A percentile compares a stretch with the other conserved stretches of the same genome.
Conservation (phyloP, 202 grass and related monocot genomes). For the Saccharum hybrid region DNA sequence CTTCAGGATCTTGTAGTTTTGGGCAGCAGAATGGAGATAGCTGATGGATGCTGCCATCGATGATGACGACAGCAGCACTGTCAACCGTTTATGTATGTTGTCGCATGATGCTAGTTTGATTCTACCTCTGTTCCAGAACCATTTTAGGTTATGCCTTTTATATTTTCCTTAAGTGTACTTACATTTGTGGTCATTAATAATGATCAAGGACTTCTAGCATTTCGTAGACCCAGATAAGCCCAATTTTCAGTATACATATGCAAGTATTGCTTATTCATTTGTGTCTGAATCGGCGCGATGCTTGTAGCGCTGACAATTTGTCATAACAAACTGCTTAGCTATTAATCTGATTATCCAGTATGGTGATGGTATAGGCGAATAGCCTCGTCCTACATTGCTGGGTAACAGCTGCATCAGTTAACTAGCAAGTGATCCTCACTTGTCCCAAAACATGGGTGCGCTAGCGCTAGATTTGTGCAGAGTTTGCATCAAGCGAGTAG, state of each 20-base stretch:
- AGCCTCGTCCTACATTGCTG: background rate
- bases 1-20: constrained; percentile 50
- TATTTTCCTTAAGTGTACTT: constrained; percentile 43
- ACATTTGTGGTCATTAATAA: constrained; percentile 57
- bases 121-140: constrained; percentile 43
- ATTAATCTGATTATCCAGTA: background rate
- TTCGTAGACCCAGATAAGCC: constrained; percentile 39
- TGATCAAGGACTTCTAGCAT: constrained; percentile 41
- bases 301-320: background rate
- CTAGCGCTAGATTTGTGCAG: background rate
- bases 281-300: background rate
- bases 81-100: constrained; percentile 35
- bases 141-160: constrained; percentile 50
- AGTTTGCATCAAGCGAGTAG: background rate
- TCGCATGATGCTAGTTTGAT: constrained; percentile 27
- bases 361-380: background rate
- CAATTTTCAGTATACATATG: constrained; percentile 25
- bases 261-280: background rate
- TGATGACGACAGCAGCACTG: background rate
- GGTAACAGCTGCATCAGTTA: background rate
- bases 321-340: background rate
- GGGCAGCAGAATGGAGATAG: constrained; percentile 55
- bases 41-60: constrained; percentile 33
- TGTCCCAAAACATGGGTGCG: background rate
- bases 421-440: background rate